Evolutionary conservation across 176 grass and related monocot species (phyloP).

Genomic region (Cocos nucifera): DNA sequence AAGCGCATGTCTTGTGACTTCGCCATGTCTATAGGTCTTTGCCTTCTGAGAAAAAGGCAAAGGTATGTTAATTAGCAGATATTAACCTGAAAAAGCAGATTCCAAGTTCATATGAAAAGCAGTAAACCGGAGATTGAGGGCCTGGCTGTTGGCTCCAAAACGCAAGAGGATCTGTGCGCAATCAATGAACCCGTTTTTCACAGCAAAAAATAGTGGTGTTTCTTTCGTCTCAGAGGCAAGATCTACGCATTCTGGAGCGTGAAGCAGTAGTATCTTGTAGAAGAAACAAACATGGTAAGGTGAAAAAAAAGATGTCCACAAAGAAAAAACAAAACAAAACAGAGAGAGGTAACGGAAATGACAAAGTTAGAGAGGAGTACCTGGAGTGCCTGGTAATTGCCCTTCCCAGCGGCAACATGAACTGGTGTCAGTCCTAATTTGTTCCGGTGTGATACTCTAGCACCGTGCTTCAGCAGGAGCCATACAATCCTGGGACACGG

Average conservation of each 20-base stretch:
- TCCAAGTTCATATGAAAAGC: too few relatives aligned
- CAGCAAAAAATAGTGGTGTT: constrained; percentile 52
- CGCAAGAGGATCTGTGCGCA: constrained; percentile 43
- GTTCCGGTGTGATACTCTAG: constrained; percentile 46
- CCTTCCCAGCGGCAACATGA: constrained; percentile 47
- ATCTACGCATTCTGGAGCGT: constrained; percentile 48
- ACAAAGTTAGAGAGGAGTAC: constrained; percentile 23
- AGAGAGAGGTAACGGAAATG: too few relatives aligned
- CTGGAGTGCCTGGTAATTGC: constrained; percentile 53
- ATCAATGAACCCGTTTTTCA: constrained; percentile 37
- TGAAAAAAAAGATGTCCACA: too few relatives aligned
- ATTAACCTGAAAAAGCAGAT: too few relatives aligned
- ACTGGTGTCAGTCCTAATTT: constrained; percentile 50
- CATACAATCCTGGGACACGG: constrained; percentile 32
- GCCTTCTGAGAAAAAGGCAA: constrained; percentile 34
- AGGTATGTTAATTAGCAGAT: not conserved
- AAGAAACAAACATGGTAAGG: too few relatives aligned
- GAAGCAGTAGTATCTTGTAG: constrained; percentile 37
- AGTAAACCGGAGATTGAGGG: constrained; percentile 35
- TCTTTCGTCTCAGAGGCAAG: constrained; percentile 58
- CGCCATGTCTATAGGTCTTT: constrained; percentile 49
- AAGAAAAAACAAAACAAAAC: too few relatives aligned
- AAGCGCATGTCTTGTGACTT: constrained; percentile 52
- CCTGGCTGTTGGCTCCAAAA: constrained; percentile 44
- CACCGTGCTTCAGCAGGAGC: constrained; percentile 51